Percentiles rank a stretch among this genome's conserved stretches.
phyloP scores from a whole-genome alignment of 179 eudicot genomes.

The Patellifolia procumbens region DNA sequence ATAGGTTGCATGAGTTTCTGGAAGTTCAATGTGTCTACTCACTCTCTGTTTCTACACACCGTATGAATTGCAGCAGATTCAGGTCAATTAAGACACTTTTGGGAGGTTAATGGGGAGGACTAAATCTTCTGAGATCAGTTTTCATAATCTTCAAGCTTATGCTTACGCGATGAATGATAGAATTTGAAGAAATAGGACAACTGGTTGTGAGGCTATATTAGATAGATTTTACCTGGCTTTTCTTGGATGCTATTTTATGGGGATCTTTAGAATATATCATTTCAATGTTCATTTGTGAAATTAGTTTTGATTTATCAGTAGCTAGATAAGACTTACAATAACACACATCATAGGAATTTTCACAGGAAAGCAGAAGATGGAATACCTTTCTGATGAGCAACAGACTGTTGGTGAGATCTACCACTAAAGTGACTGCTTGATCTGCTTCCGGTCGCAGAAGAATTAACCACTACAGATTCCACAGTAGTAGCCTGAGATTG shows the following conservation, averaged over 20 bases:
- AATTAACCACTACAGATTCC: constrained; percentile 39
- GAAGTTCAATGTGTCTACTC: neutral
- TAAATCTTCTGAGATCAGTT: neutral
- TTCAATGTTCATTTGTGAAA: neutral
- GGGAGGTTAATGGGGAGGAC: neutral
- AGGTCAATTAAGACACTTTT: neutral
- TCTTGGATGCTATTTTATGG: neutral
- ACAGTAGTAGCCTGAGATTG: constrained; percentile 44
- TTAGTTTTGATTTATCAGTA: neutral
- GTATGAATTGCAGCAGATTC: neutral
- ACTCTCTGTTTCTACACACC: neutral
- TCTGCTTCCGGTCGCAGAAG: constrained; percentile 45
- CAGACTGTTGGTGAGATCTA: constrained; percentile 58
- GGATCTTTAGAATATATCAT: neutral
- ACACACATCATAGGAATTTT: neutral
- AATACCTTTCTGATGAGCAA: constrained; percentile 78
- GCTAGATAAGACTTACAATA: neutral
- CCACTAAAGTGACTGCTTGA: constrained; percentile 51
- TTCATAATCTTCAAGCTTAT: neutral
- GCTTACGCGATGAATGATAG: neutral
- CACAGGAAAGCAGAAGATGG: neutral
- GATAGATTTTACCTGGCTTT: neutral
- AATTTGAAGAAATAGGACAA: neutral
- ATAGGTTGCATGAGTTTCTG: neutral
- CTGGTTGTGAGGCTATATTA: neutral